Percentiles rank a stretch among this genome's conserved stretches.
Conservation (phyloP, 2,329 filamentous ascomycete species). For the Microsporum canis region DNA sequence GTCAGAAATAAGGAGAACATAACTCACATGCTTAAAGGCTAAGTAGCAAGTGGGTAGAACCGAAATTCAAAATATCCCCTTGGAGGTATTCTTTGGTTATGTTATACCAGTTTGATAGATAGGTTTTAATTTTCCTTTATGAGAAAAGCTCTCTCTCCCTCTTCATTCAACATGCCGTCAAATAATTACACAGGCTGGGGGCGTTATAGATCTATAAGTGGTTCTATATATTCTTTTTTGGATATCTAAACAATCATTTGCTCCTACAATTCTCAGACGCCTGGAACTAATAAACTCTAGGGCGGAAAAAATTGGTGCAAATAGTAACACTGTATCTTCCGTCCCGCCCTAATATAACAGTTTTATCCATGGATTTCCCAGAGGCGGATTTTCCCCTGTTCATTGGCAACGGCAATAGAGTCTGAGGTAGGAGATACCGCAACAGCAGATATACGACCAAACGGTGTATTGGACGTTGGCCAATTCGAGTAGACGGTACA, state of each 20-base stretch:
- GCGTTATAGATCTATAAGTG: background rate
- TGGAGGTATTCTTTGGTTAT: background rate
- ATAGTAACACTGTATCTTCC: too few relatives aligned
- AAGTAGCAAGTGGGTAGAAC: background rate
- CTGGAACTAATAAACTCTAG: too few relatives aligned
- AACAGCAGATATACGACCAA: slow-evolving; percentile 69
- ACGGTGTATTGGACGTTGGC: slow-evolving; percentile 80
- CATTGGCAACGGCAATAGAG: slow-evolving; percentile 75
- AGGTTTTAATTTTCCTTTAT: background rate
- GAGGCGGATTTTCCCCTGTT: slow-evolving; percentile 72
- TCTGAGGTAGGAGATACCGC: slow-evolving; percentile 56
- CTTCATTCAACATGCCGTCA: background rate
- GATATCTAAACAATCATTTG: background rate
- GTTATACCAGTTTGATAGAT: background rate
- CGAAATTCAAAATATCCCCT: background rate
- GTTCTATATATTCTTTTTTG: background rate
- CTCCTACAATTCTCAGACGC: background rate
- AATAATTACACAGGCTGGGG: background rate
- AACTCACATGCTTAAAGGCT: slow-evolving; percentile 7
- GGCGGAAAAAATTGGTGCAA: too few relatives aligned
- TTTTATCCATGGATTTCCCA: slow-evolving; percentile 70
- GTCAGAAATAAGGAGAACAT: slow-evolving; percentile 41
- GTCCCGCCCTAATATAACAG: background rate
- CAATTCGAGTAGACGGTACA: slow-evolving; percentile 95
- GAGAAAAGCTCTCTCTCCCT: background rate